phyloP scores from a whole-genome alignment of 345 rosid species.

The Arabidopsis suecica region DNA sequence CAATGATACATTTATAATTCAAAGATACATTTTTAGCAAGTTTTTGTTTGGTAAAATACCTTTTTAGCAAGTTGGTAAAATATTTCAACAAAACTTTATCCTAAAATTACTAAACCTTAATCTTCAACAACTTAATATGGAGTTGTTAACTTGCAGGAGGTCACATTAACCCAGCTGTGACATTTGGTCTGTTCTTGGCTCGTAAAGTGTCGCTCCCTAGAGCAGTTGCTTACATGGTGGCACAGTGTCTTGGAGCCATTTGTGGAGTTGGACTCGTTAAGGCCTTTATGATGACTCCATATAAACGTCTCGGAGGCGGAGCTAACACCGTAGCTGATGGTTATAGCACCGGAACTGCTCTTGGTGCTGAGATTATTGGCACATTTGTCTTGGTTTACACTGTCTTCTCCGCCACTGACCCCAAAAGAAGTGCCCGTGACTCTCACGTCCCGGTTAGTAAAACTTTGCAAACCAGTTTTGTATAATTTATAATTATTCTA shows the following conservation, averaged over 20 bases:
- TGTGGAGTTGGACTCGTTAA: slow-evolving; percentile 86
- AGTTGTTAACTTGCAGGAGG: slow-evolving; percentile 52
- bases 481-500: not conserved
- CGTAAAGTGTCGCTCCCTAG: slow-evolving; percentile 73
- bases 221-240: slow-evolving; percentile 78
- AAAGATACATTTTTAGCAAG: no score
- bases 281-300: slow-evolving; percentile 69
- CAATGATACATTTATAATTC: no score
- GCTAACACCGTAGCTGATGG: slow-evolving; percentile 62
- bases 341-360: slow-evolving; percentile 69
- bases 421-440: slow-evolving; percentile 87
- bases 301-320: slow-evolving; percentile 69
- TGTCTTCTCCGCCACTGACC: slow-evolving; percentile 88
- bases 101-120: not conserved
- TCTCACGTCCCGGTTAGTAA: slow-evolving; percentile 77
- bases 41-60: no score
- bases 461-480: not conserved
- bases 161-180: slow-evolving; percentile 44
- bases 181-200: slow-evolving; percentile 57
- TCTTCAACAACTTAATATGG: slow-evolving; percentile 5
- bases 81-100: not conserved
- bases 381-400: slow-evolving; percentile 80
- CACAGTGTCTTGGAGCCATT: slow-evolving; percentile 80
- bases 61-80: not conserved
- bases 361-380: slow-evolving; percentile 88